Percentiles rank a stretch among this genome's conserved stretches.
These are phyloP conservation scores for Helichrysum umbraculigerum DNA, from an alignment of 129 eudicot genomes.

Conservation along the genomic window DNA sequence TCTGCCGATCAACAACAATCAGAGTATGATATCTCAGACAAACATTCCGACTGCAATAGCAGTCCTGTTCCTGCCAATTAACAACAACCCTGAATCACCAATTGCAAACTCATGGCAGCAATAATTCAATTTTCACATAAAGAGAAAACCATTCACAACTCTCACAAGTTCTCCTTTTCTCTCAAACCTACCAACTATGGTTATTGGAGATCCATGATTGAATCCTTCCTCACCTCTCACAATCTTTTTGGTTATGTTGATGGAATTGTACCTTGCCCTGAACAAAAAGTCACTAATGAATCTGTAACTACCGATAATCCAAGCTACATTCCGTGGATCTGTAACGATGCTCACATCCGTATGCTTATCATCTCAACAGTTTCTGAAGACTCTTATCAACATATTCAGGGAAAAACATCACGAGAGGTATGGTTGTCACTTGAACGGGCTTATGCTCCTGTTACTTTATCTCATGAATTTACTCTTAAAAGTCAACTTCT, in stretches of 20 bases:
- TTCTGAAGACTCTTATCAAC: too few relatives aligned
- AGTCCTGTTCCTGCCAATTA: too few relatives aligned
- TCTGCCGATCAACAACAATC: too few relatives aligned
- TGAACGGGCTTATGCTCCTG: slow-evolving; percentile 17
- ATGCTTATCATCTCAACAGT: slow-evolving; percentile 9
- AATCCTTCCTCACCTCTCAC: slow-evolving; percentile 5
- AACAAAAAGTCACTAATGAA: background rate
- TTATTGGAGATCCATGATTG: slow-evolving; percentile 14
- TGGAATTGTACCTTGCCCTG: background rate
- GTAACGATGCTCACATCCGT: background rate
- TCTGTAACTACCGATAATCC: slow-evolving; percentile 5
- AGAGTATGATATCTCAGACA: too few relatives aligned
- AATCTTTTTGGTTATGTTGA: background rate
- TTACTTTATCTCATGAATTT: slow-evolving; percentile 16
- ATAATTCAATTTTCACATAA: background rate
- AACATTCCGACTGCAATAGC: too few relatives aligned
- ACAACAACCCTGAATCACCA: too few relatives aligned
- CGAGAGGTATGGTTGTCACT: slow-evolving; percentile 1
- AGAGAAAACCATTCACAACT: slow-evolving; percentile 16
- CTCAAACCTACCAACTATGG: slow-evolving; percentile 22
- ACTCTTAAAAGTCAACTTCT: slow-evolving; percentile 19
- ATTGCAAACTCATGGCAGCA: background rate
- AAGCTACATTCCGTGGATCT: slow-evolving; percentile 1
- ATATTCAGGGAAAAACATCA: too few relatives aligned
- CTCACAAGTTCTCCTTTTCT: slow-evolving; percentile 17